Conservation (phyloP, 2,329 filamentous ascomycete species). For the Orbilia quercus region DNA sequence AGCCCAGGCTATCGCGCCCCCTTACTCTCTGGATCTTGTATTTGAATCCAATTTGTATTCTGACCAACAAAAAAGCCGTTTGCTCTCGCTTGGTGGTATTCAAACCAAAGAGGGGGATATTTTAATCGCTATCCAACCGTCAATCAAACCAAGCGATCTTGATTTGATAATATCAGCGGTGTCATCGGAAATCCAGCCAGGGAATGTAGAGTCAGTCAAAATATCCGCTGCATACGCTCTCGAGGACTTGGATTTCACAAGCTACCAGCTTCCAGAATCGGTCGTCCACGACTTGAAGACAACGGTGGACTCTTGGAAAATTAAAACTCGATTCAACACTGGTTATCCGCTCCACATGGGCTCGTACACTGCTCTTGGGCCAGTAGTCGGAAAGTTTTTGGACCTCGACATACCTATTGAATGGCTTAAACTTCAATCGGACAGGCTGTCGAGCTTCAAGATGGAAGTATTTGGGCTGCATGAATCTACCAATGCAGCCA, state of each 20-base stretch:
- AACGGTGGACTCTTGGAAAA: constrained; percentile 29
- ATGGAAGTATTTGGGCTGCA: constrained; percentile 31
- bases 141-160: constrained; percentile 3
- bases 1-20: neutral
- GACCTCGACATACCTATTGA: constrained; percentile 9
- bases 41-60: constrained; percentile 4
- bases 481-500: too few relatives aligned
- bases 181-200: neutral
- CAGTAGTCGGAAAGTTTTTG: constrained; percentile 25
- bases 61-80: neutral
- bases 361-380: constrained; percentile 18
- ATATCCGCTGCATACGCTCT: too few relatives aligned
- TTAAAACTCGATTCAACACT: neutral
- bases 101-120: neutral
- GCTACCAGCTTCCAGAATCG: neutral
- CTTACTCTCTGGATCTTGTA: constrained; percentile 19
- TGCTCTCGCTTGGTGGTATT: constrained; percentile 15
- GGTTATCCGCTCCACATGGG: constrained; percentile 33
- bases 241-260: neutral
- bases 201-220: neutral
- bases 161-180: neutral
- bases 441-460: constrained; percentile 1
- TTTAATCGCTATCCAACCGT: constrained; percentile 22
- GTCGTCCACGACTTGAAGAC: constrained; percentile 1
- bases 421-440: constrained; percentile 5